These are phyloP conservation scores for Melanomma pulvis-pyrius DNA, from an alignment of 495 filamentous ascomycete genomes.

Conservation along the genomic window DNA sequence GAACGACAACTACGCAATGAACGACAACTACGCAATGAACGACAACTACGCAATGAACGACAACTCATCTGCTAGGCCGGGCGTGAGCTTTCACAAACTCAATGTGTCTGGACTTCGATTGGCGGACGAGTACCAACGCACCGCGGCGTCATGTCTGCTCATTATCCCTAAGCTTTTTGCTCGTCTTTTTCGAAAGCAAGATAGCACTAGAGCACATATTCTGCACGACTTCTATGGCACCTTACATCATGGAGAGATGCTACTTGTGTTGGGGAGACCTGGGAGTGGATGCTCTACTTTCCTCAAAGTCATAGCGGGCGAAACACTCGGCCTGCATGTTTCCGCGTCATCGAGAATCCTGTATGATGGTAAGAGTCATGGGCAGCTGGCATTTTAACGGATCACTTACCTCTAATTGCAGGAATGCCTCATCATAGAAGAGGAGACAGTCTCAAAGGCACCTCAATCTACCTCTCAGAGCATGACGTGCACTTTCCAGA, in stretches of 20 bases:
- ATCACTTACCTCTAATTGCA: neutral
- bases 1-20: neutral
- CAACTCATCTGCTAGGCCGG: neutral
- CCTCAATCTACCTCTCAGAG: conserved; percentile 81
- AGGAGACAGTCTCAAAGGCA: conserved; percentile 63
- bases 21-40: neutral
- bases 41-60: neutral
- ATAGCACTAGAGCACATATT: too few species aligned
- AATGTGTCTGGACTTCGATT: conserved; percentile 14
- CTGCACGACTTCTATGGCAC: conserved; percentile 14
- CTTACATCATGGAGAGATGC: conserved; percentile 46
- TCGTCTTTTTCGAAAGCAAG: too few species aligned
- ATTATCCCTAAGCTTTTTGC: too few species aligned
- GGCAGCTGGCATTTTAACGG: neutral
- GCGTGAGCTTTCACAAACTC: conserved; percentile 3
- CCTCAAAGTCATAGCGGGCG: conserved; percentile 6
- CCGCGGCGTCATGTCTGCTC: too few species aligned
- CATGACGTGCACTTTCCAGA: conserved; percentile 83
- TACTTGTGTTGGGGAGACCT: conserved; percentile 52
- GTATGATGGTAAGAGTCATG: conserved; percentile 10
- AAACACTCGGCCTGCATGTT: neutral
- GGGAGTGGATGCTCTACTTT: conserved; percentile 54
- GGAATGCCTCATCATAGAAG: conserved; percentile 43
- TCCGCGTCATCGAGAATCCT: neutral
- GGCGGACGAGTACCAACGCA: too few species aligned